phyloP scores from a whole-genome alignment of 129 eudicot genomes.

The sunflower (Helianthus annuus) region HanXRQr2.0-SUNRISE NC_035434.2:133285793-133286292 shows the following conservation, averaged over 20 bases:
- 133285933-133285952: neutral
- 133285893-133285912: neutral
- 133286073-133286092: neutral
- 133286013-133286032: neutral
- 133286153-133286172: no score
- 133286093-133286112: conserved; percentile 7
- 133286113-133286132: neutral
- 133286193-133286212: conserved; percentile 3
- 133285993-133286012: no score
- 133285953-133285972: no score
- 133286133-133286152: no score
- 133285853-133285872: conserved; percentile 1
- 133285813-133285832: neutral
- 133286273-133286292: neutral
- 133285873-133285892: neutral
- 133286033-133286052: conserved; percentile 9
- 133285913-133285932: neutral
- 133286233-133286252: neutral
- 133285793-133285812: conserved; percentile 8
- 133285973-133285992: no score
- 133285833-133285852: neutral
- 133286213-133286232: neutral
- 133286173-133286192: neutral
- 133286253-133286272: conserved; percentile 4
- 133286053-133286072: neutral